Base-by-base conservation (phyloP, 2,329 filamentous ascomycete species). In the Penicillium oxalicum region DNA sequence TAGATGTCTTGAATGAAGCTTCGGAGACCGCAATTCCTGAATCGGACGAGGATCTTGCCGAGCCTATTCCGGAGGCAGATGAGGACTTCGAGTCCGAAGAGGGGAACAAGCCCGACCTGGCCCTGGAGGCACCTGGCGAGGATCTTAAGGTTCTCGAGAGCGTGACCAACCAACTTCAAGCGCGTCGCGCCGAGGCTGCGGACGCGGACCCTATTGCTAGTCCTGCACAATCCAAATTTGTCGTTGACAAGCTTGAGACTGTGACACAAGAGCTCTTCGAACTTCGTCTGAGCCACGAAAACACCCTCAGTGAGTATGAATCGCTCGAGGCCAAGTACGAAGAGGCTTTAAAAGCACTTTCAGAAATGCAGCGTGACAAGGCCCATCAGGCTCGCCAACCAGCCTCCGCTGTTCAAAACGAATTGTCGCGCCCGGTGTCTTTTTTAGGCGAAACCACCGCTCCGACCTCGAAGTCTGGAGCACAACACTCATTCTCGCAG, bases 231-330 rank as follows among this genome's bases (percentile, higher is more conserved):
- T 85, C 83, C 39, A 87, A 85, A 55, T 90, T 90, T 60, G 87
- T 96, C 45, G 86, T 87, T 5, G 91, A 97, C 66, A 96, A 97
- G 72, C 80, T 97, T 11, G 91, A 97, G 62, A 85, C 78, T 35
- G 86, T 97, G 36, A 93, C 87, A 0, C 89, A 95, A 65, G 93
- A 98, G 70, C 83, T 98, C 2, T 81, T 95, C 49, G 88, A 93
- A 60, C 80, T 98, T 44, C 86, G 88, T 12, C 84, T 94, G 36
- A 90, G 96, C 69, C 93, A 98, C 61, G 91, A 97, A 66, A 76
- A 79, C 7, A 91, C 89, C 0, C 66, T 95, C 13, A 83, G 79
- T 54, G 89, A 97, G 50, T 91, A 85, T 60, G 87, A 94, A 55
- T 72, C 83, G 40, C 83, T 98, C 26, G 84, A 90, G 48, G 78